Evolutionary conservation across 2,329 filamentous ascomycete species (phyloP).

Genomic region (Fusarium cyanostomum): DNA sequence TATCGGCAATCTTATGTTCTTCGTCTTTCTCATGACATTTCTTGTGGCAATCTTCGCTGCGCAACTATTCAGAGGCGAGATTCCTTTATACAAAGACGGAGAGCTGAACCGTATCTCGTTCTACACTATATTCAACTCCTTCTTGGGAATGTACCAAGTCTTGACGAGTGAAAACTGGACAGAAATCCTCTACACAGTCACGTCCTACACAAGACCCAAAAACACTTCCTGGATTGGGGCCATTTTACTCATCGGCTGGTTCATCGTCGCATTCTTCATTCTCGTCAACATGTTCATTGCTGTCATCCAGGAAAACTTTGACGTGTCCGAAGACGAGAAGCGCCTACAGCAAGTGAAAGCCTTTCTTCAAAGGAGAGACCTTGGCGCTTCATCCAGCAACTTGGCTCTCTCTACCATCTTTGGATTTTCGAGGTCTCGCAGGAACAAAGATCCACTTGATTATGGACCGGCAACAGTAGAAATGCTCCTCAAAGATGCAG

Average conservation of each 20-base stretch:
- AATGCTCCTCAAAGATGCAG: constrained; percentile 95
- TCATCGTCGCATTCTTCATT: constrained; percentile 94
- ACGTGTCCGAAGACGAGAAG: constrained; percentile 98
- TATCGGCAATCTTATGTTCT: constrained; percentile 93
- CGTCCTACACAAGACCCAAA: constrained; percentile 69
- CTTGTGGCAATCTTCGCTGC: constrained; percentile 92
- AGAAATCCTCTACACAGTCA: constrained; percentile 82
- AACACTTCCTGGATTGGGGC: constrained; percentile 93
- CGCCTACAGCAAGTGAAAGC: constrained; percentile 95
- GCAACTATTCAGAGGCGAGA: constrained; percentile 89
- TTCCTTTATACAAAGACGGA: constrained; percentile 72
- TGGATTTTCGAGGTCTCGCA: constrained; percentile 66
- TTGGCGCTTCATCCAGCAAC: constrained; percentile 77
- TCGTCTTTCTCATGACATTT: constrained; percentile 96
- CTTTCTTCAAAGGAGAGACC: constrained; percentile 90
- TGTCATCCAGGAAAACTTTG: constrained; percentile 99
- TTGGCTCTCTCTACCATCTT: constrained; percentile 79
- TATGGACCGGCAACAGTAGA: constrained; percentile 93
- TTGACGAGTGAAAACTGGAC: constrained; percentile 98
- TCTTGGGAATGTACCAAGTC: constrained; percentile 97
- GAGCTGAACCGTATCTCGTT: constrained; percentile 78
- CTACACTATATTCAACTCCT: constrained; percentile 91
- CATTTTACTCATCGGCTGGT: constrained; percentile 92
- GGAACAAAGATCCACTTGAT: constrained; percentile 83
- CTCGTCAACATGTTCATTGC: constrained; percentile 99